Evolutionary conservation across 1,284 basidiomycete species (phyloP), one percentile per base, ranked within the genome.

Genomic region (Ceratorhiza oryzae-sativae): DNA sequence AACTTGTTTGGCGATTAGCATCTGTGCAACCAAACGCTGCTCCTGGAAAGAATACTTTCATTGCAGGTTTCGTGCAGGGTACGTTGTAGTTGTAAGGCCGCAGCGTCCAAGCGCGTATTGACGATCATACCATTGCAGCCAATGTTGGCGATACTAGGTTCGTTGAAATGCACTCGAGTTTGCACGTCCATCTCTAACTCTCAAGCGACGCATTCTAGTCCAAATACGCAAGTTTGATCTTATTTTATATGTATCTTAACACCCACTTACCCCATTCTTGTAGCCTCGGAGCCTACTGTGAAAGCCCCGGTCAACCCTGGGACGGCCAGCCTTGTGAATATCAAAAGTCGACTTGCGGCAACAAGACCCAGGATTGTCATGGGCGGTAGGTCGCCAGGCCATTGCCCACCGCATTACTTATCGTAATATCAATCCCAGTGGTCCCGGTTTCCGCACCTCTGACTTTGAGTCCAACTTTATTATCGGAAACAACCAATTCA

Each of bases 11-110:
- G 42, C 25, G 73, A 36, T 13, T 73, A 90, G 88, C 86, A 32
- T 84, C 82, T 72, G 82, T 87, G 0, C 88, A 92, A 76, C 90
- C 90, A 0, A 75, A 82, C 72, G 75, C 86, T 0, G 84, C 87
- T 83, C 91, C 91, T 0, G 91, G 91, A 51, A 89, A 88, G 76
- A 84, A 82, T 36, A 85, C 85, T 0, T 92, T 92, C 76, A 83
- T 92, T 18, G 90, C 91, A n/a, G 91, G 89, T 0, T 92, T 92
- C 77, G 83, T 86, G 13, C 90, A 92, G 81, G 84, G 90, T 89
- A 78, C 73, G 82, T 77, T 46, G 55, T 34, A 25, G n/a, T 1
- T 20, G 53, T 30, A 49, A 48, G n/a, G 9, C 53, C 58, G 6
- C n/a, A n/a, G n/a, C n/a, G n/a, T n/a, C n/a, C n/a, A 8, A 3